Evolutionary conservation across 345 rosid genomes (phyloP), one percentile per base, ranked within the genome.

Genomic region (Eucalyptus virginea): DNA sequence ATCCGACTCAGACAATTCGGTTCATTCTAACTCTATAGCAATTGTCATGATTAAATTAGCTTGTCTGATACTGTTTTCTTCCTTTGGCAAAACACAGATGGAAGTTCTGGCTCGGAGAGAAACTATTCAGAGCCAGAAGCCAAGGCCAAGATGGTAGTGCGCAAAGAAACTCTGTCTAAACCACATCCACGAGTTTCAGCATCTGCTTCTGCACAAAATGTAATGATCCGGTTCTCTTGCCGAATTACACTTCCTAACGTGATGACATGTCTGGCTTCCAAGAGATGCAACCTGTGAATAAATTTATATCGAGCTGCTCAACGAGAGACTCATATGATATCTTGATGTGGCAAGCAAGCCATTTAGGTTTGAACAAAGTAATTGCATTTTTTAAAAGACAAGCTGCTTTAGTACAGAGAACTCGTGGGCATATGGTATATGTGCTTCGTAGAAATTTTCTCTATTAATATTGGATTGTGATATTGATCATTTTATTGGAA

Each of bases 61-160:
- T 90, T 34, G 90, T 88, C 81, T 92, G 89, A 49, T 21, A 89
- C 28, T 16, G 65, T 77, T 48, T 48, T 81, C 87, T 77, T 88
- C 86, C 72, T 88, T 89, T 21, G 15, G 56, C 89, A 86, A 34
- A 7, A 37, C 72, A 65, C 89, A 96, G 99, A 95, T 92, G 99
- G 96, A 62, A 95, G 96, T 91, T 94, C 95, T 28, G 95, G 97
- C 34, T 95, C 97, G 32, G 96, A 97, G 89, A 95, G 90, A 94
- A 95, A 94, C 90, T 91, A 93, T 87, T 88, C 93, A 11, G 98
- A 97, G 91, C 94, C 98, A 5, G 98, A 97, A 94, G 90, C 94
- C 87, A 98, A 94, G 90, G 91, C 91, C 40, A 96, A 94, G 89
- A 91, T 92, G 21, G 92, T 92, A 87, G 86, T 92, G 77, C 93